Evolutionary conservation across 108 stramenopile genomes (phyloP).

Genomic region (Cyclotella kingstonii): DNA sequence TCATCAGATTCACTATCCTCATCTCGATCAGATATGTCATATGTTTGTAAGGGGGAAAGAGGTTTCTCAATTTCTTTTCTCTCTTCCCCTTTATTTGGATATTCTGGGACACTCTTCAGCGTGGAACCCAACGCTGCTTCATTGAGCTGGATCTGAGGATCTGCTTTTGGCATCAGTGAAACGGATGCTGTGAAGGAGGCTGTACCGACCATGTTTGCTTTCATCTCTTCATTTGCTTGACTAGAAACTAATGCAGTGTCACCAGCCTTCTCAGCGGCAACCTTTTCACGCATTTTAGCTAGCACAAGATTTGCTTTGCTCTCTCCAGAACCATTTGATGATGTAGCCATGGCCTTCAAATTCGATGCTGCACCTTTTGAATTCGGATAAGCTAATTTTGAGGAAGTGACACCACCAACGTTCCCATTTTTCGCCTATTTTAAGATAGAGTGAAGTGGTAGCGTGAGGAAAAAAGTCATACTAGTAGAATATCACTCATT

Average conservation of each 20-base stretch:
- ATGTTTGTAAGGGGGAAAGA: constrained; percentile 74
- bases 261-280: constrained; percentile 41
- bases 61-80: constrained; percentile 24
- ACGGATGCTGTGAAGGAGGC: constrained; percentile 10
- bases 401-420: neutral
- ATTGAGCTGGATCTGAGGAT: neutral
- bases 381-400: constrained; percentile 9
- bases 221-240: neutral
- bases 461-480: constrained; percentile 15
- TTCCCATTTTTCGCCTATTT: constrained; percentile 13
- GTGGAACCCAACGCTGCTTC: constrained; percentile 19
- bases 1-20: constrained; percentile 69
- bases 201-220: constrained; percentile 2
- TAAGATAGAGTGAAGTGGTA: constrained; percentile 25
- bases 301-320: constrained; percentile 21
- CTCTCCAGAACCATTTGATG: constrained; percentile 25
- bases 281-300: constrained; percentile 76
- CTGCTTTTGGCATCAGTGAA: too few relatives aligned
- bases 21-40: constrained; percentile 85
- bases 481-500: neutral
- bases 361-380: constrained; percentile 40
- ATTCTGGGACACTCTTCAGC: constrained; percentile 18
- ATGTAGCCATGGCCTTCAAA: constrained; percentile 23
- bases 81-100: constrained; percentile 21
- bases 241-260: constrained; percentile 9